Evolutionary conservation across 805 yeast genomes (phyloP).

Genomic region (Candida qinlingensis): DNA sequence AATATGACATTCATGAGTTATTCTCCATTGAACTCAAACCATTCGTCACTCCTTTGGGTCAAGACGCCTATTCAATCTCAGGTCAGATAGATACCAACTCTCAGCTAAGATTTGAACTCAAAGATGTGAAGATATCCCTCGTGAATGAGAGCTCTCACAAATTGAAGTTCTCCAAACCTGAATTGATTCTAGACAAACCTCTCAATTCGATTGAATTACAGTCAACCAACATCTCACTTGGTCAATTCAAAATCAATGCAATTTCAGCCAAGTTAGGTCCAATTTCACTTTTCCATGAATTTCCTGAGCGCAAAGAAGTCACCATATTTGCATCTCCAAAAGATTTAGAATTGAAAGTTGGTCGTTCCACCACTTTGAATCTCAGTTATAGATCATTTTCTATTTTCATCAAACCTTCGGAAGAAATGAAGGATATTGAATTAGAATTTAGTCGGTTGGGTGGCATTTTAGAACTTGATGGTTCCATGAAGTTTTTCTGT

Average conservation of each 20-base stretch:
- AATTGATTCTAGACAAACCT: constrained; percentile 1
- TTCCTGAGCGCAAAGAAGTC: constrained; percentile 2
- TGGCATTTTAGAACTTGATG: constrained; percentile 2
- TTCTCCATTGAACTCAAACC: constrained; percentile 7
- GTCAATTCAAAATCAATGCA: constrained; percentile 27
- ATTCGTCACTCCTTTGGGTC: constrained; percentile 8
- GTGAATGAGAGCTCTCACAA: constrained; percentile 5
- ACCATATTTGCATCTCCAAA: constrained; percentile 9
- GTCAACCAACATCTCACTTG: constrained; percentile 29
- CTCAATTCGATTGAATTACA: constrained; percentile 14
- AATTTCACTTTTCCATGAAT: constrained; percentile 22
- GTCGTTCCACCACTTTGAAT: constrained; percentile 14
- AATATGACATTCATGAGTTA: constrained; percentile 6
- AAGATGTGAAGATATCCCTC: constrained; percentile 22
- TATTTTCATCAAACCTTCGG: constrained; percentile 10
- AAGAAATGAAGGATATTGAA: constrained; percentile 3
- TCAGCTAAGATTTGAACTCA: constrained; percentile 21
- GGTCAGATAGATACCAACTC: constrained; percentile 3
- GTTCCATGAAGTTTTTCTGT: neutral
- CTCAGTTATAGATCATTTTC: constrained; percentile 17
- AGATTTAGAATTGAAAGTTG: constrained; percentile 17
- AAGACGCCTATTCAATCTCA: constrained; percentile 11
- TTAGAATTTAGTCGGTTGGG: constrained; percentile 8
- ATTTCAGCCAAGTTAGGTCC: constrained; percentile 25
- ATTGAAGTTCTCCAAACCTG: constrained; percentile 1